Percentiles rank a stretch among this genome's conserved stretches.
These are phyloP conservation scores for Ottelia alismoides DNA, from an alignment of 106 monocot genomes.

Conservation along the genomic window DNA sequence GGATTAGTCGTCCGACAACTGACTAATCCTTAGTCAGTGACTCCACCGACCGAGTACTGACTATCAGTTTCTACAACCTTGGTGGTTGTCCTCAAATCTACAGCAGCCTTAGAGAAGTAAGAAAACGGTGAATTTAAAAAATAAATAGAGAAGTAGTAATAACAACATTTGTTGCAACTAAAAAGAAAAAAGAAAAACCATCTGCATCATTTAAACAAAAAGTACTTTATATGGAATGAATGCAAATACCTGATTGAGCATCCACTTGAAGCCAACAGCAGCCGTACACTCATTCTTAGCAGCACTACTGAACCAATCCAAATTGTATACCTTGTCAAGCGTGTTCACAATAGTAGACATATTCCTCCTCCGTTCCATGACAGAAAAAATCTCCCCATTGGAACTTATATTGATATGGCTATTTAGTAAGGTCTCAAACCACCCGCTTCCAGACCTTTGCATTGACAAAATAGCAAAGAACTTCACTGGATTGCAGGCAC, in stretches of 20 bases:
- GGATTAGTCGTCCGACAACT: too few relatives aligned
- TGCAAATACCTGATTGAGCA: slow-evolving; percentile 33
- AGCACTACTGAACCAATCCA: slow-evolving; percentile 23
- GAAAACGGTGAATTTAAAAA: too few relatives aligned
- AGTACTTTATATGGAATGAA: too few relatives aligned
- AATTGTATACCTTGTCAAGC: slow-evolving; percentile 15
- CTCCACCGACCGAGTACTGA: too few relatives aligned
- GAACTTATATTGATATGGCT: slow-evolving; percentile 21
- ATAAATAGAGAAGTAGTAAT: too few relatives aligned
- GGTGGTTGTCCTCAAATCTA: too few relatives aligned
- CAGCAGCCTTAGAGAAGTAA: too few relatives aligned
- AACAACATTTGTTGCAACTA: too few relatives aligned
- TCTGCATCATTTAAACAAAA: too few relatives aligned
- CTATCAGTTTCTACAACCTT: too few relatives aligned
- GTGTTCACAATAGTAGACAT: slow-evolving; percentile 10
- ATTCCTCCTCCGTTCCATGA: slow-evolving; percentile 15
- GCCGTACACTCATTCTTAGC: slow-evolving; percentile 25
- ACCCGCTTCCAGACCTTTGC: slow-evolving; percentile 28
- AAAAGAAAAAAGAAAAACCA: too few relatives aligned
- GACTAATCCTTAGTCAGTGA: too few relatives aligned
- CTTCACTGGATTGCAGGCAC: slow-evolving; percentile 16
- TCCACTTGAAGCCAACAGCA: slow-evolving; percentile 29
- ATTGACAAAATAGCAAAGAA: slow-evolving; percentile 27
- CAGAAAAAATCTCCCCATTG: slow-evolving; percentile 23
- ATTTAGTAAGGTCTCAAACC: slow-evolving; percentile 25